These are phyloP conservation scores for Lotmaria passim DNA, from an alignment of 208 protist species.

Conservation along the genomic window DNA sequence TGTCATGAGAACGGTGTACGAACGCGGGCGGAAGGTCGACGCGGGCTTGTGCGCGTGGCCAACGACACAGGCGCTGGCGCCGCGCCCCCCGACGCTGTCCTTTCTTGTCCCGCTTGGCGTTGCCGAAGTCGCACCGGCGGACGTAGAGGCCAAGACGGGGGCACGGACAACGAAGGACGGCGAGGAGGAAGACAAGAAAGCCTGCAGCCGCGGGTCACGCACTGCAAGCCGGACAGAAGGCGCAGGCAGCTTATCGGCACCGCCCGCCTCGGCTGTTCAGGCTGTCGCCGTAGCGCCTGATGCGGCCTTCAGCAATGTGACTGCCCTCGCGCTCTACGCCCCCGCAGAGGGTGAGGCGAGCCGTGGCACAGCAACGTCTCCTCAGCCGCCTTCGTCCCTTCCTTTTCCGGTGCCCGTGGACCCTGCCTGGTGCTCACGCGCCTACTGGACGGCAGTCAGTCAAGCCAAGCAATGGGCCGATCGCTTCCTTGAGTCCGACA, in stretches of 20 bases:
- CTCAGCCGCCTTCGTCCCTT: constrained; percentile 2
- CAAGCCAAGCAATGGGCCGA: constrained; percentile 36
- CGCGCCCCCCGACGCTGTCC: not conserved
- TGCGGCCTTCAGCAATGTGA: constrained; percentile 17
- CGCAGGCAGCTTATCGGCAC: not conserved
- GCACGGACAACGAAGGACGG: not conserved
- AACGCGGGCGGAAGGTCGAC: constrained; percentile 32
- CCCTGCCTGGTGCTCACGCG: constrained; percentile 22
- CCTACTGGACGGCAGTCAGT: constrained; percentile 54
- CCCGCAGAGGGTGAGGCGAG: constrained; percentile 1
- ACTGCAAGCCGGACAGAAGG: no score
- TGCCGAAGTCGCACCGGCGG: not conserved
- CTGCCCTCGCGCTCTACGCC: constrained; percentile 19
- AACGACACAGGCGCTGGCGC: not conserved
- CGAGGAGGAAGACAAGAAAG: not conserved
- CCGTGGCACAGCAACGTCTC: not conserved
- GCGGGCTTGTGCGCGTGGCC: constrained; percentile 13
- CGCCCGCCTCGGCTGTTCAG: not conserved
- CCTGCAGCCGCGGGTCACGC: not conserved
- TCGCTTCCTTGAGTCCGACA: not conserved
- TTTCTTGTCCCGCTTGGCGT: constrained; percentile 18
- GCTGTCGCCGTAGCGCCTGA: constrained; percentile 18
- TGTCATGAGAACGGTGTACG: constrained; percentile 37
- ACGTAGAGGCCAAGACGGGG: no score
- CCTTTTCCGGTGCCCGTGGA: not conserved